phyloP scores from a whole-genome alignment of 2,329 filamentous ascomycete genomes.

The Beauveria pseudobassiana region DNA sequence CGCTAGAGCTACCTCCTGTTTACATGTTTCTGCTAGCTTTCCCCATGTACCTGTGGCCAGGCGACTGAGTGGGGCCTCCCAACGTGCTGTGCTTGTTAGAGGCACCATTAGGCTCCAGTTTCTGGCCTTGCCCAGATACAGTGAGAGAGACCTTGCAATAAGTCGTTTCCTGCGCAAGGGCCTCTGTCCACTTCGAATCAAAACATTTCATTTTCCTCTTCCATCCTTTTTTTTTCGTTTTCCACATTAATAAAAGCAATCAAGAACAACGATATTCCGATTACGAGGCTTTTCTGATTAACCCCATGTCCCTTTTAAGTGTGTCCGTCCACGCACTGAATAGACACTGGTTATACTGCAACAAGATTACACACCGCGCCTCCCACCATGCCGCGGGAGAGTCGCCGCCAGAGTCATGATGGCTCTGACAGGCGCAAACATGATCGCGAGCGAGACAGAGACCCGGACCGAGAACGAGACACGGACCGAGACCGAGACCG shows the following conservation, averaged over 20 bases:
- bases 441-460: constrained; percentile 23
- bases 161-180: constrained; percentile 1
- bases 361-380: not conserved
- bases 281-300: not conserved
- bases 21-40: too few relatives aligned
- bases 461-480: constrained; percentile 7
- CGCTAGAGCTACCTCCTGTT: not conserved
- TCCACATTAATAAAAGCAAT: not conserved
- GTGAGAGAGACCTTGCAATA: constrained; percentile 5
- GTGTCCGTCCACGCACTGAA: not conserved
- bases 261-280: not conserved
- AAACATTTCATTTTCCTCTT: constrained; percentile 5
- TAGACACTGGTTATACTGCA: not conserved
- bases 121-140: not conserved
- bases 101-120: not conserved
- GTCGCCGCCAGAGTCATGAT: constrained; percentile 49
- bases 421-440: constrained; percentile 43
- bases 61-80: not conserved
- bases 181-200: constrained; percentile 5
- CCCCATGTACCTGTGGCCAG: too few relatives aligned
- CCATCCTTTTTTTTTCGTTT: not conserved
- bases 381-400: constrained; percentile 44
- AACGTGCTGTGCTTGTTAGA: not conserved
- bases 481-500: not conserved
- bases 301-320: not conserved